Base-by-base conservation (phyloP, 331 rosid species). In the Acacia pycnantha region DNA sequence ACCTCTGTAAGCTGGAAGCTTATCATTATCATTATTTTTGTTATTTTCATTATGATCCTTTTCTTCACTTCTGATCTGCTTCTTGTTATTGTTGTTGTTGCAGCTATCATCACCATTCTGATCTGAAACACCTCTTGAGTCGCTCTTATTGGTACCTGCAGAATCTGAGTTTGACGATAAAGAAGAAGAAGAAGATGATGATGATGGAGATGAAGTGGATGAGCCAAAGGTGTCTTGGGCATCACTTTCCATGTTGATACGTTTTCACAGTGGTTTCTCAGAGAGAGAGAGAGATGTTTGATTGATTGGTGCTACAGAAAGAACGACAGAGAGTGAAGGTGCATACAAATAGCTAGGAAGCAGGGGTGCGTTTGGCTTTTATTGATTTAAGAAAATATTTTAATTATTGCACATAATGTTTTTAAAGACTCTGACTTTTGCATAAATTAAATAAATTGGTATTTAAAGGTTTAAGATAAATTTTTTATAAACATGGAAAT, bases 1-100 rank as follows among this genome's bases (percentile, higher is more conserved):
- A 0, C 98, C 98, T 7, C 98, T 83, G 48, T 78, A 94, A 0
- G 88, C 86, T 0, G 84, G 91, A 84, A 91, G 94, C 79, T 89
- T 88, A 22, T 86, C 83, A 24, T 74, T 75, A 21, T 54, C 10
- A n/a, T 54, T 16, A 50, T 50, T 48, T 14, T 48, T 48, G 3
- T 14, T 48, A 48, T 48, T 48, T 6, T 37, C 19, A 22, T 56
- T 22, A 10, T 56, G 6, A 22, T 73, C 70, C 51, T 22, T 56
- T 8, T 54, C 62, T 2, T 54, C 62, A 22, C 51, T 84, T 79
- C 85, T 81, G 73, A 73, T 81, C 79, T 88, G 86, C 82, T 89
- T 92, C 82, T 56, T 51, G 10, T 51, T 51, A 2, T 51, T 51
- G 3, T 53, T 56, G 2, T 56, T 56, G 27, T 84, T 83, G 24